These are phyloP conservation scores for Leishmania gerbilli DNA, from an alignment of 208 protist species.

Conservation along the genomic window DNA sequence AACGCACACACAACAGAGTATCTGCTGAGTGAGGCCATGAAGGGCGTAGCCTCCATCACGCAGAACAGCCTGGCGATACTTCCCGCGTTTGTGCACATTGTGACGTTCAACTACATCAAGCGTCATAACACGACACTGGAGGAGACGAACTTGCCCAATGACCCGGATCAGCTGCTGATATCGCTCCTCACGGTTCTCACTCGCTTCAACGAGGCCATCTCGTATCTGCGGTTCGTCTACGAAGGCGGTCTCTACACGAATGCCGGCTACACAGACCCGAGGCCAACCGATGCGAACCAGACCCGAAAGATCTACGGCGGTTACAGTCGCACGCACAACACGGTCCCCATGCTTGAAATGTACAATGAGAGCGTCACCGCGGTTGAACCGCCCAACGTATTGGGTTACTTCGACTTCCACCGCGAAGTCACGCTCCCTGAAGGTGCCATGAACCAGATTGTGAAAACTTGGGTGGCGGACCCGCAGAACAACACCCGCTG, in stretches of 20 bases:
- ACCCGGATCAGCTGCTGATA: conserved; percentile 29
- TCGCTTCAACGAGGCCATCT: conserved; percentile 37
- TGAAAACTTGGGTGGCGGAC: conserved; percentile 39
- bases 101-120: conserved; percentile 60
- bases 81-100: conserved; percentile 55
- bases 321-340: conserved; percentile 8
- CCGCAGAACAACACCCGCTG: conserved; percentile 30
- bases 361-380: conserved; percentile 28
- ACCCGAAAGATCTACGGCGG: conserved; percentile 24
- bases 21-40: conserved; percentile 51
- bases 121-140: conserved; percentile 31
- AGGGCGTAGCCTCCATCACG: conserved; percentile 48
- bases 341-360: conserved; percentile 25
- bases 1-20: conserved; percentile 43
- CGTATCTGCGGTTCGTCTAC: conserved; percentile 44
- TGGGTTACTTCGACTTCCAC: conserved; percentile 27
- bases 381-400: conserved; percentile 11
- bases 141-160: conserved; percentile 27
- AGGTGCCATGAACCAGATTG: conserved; percentile 49
- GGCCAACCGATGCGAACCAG: neutral
- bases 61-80: conserved; percentile 51
- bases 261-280: conserved; percentile 28
- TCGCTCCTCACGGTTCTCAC: conserved; percentile 43
- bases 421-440: conserved; percentile 11
- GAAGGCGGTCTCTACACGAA: conserved; percentile 36